Percentiles rank a stretch among this genome's conserved stretches.
Conservation (phyloP, 2,329 filamentous ascomycete genomes). For the Aureobasidium sp. region DNA sequence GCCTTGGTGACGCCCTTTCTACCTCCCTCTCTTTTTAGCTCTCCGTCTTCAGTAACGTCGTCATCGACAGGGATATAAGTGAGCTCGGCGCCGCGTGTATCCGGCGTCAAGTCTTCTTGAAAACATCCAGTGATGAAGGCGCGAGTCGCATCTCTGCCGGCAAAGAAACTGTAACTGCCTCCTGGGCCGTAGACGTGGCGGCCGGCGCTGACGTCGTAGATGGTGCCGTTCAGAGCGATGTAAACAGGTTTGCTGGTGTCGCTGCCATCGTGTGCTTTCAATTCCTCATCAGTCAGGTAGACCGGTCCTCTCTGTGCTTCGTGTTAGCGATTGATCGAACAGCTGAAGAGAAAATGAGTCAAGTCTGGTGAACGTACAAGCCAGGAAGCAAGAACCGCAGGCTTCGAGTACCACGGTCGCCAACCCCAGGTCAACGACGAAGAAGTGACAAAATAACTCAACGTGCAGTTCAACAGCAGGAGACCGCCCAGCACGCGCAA, state of each 20-base stretch:
- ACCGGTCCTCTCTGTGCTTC: conserved; percentile 47
- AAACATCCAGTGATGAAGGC: conserved; percentile 94
- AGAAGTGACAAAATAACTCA: conserved; percentile 35
- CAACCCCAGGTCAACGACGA: conserved; percentile 60
- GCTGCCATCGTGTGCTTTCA: conserved; percentile 68
- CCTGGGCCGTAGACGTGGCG: conserved; percentile 53
- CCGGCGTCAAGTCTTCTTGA: conserved; percentile 71
- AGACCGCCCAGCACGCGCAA: conserved; percentile 30
- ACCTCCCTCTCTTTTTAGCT: conserved; percentile 26
- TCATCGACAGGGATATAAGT: conserved; percentile 65
- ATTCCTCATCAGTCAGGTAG: conserved; percentile 66
- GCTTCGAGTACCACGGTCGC: conserved; percentile 55
- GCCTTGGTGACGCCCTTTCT: conserved; percentile 24
- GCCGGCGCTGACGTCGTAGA: conserved; percentile 73
- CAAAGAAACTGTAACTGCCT: conserved; percentile 79
- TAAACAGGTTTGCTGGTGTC: conserved; percentile 74
- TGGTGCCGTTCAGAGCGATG: conserved; percentile 79
- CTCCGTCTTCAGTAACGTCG: conserved; percentile 23
- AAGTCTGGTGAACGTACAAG: conserved; percentile 44
- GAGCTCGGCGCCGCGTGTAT: conserved; percentile 78
- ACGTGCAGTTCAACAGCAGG: conserved; percentile 29
- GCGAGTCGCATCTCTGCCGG: conserved; percentile 77
- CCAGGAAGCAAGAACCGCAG: conserved; percentile 52
- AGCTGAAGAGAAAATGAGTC: neutral
- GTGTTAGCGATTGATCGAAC: neutral